phyloP scores from a whole-genome alignment of 2,329 filamentous ascomycete species.

The Diaporthe destruens region DNA sequence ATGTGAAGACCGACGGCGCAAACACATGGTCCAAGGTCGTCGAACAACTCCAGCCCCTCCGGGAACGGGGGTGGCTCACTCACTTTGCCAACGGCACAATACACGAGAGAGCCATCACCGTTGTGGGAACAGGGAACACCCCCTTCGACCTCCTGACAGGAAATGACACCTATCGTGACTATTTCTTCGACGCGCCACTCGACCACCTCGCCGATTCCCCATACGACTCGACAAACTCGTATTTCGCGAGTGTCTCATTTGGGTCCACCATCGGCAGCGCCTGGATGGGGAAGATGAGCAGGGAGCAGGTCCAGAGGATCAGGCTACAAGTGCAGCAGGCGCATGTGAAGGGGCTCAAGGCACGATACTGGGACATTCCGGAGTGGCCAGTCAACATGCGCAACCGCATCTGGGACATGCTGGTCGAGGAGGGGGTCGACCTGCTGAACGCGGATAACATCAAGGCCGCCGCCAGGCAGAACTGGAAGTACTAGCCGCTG shows the following conservation, averaged over 20 bases:
- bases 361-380: constrained; percentile 72
- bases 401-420: constrained; percentile 67
- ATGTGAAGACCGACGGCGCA: constrained; percentile 72
- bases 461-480: constrained; percentile 55
- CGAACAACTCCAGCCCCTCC: constrained; percentile 69
- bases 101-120: constrained; percentile 70
- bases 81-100: constrained; percentile 64
- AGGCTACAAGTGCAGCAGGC: constrained; percentile 61
- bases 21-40: constrained; percentile 66
- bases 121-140: constrained; percentile 76
- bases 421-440: constrained; percentile 70
- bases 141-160: constrained; percentile 67
- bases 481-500: constrained; percentile 50
- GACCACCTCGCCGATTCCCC: constrained; percentile 51
- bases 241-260: constrained; percentile 75
- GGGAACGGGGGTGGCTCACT: constrained; percentile 69
- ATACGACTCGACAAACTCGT: constrained; percentile 70
- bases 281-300: constrained; percentile 58
- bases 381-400: constrained; percentile 66
- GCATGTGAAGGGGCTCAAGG: constrained; percentile 66
- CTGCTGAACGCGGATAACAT: constrained; percentile 74
- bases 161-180: constrained; percentile 68
- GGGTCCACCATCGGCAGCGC: constrained; percentile 64
- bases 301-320: constrained; percentile 58
- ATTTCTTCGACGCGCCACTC: constrained; percentile 77